Base-by-base conservation (phyloP, 352 stramenopile genomes). In the Pythium insidiosum region DNA sequence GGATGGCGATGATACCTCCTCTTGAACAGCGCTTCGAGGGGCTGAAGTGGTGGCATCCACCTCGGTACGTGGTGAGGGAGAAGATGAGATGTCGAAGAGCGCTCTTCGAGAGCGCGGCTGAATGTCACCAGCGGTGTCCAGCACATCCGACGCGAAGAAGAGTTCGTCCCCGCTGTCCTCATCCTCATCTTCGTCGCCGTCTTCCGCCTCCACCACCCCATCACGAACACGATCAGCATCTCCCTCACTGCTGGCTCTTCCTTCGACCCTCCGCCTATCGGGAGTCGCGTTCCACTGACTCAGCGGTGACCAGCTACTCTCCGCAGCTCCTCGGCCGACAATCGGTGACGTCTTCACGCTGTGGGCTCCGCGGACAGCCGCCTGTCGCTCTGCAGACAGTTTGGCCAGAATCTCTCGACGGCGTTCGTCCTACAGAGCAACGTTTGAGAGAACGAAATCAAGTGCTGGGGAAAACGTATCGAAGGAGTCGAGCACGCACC, bases 331-430 rank as follows among this genome's bases (percentile, higher is more conserved):
- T 48, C 38, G 22, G 18, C 9, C 7, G 34, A 39, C 12, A 20
- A 39, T 9, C 28, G 1, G 1, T 13, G 6, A 28, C 18, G 1
- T 24, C 12, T 40, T 23, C 30, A 15, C n/a, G 2, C 29, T 20
- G 16, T 31, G 11, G 1, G 22, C 13, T 24, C n/a, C n/a, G 11
- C 55, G 57, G 7, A 78, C 55, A 23, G 60, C 56, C 2, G 67
- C 45, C 43, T 83, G 64, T 5, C 77, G 53, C 29, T 87, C 74
- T 0, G 66, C 58, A 0, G 70, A 83, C 6, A 89, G 39, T 46
- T 86, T 89, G 9, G 65, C 58, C 12, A 89, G 49, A 37, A 89
- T 85, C 31, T 87, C 67, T 23, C 62, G 61, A 24, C 77, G 43
- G 34, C 77, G 50, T 16, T 84, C 65, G 51, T 84, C 72, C 68